phyloP scores from a whole-genome alignment of 2,329 filamentous ascomycete genomes.

The Diaporthe humulicola region DNA sequence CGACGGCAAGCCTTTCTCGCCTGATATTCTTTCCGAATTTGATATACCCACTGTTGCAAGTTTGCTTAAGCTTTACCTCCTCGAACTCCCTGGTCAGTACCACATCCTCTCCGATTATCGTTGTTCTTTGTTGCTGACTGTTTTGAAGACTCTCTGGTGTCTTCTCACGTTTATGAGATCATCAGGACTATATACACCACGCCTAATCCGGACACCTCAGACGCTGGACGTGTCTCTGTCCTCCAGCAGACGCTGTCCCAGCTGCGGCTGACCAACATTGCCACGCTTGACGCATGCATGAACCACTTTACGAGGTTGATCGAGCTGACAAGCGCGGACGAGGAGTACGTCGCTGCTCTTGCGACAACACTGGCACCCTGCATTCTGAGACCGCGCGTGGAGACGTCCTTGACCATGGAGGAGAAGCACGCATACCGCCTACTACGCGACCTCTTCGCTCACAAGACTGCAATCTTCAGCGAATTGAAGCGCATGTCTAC shows the following conservation, averaged over 20 bases:
- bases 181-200: slow-evolving; percentile 96
- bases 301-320: slow-evolving; percentile 98
- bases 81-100: slow-evolving; percentile 90
- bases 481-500: slow-evolving; percentile 92
- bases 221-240: slow-evolving; percentile 86
- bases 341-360: slow-evolving; percentile 82
- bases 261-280: slow-evolving; percentile 95
- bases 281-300: slow-evolving; percentile 97
- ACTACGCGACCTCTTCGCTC: slow-evolving; percentile 89
- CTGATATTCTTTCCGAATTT: slow-evolving; percentile 85
- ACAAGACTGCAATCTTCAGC: slow-evolving; percentile 96
- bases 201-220: slow-evolving; percentile 69
- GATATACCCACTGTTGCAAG: slow-evolving; percentile 96
- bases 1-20: slow-evolving; percentile 83
- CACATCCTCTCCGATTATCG: not conserved
- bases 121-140: slow-evolving; percentile 45
- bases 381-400: slow-evolving; percentile 86
- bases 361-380: slow-evolving; percentile 84
- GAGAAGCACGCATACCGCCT: slow-evolving; percentile 94
- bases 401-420: slow-evolving; percentile 93
- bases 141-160: slow-evolving; percentile 89
- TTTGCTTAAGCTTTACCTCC: slow-evolving; percentile 91
- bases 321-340: slow-evolving; percentile 95
- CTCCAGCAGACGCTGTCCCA: slow-evolving; percentile 96
- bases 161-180: slow-evolving; percentile 98